Conservation (phyloP, 1,284 basidiomycete species). For the Ganoderma meredithae region DNA sequence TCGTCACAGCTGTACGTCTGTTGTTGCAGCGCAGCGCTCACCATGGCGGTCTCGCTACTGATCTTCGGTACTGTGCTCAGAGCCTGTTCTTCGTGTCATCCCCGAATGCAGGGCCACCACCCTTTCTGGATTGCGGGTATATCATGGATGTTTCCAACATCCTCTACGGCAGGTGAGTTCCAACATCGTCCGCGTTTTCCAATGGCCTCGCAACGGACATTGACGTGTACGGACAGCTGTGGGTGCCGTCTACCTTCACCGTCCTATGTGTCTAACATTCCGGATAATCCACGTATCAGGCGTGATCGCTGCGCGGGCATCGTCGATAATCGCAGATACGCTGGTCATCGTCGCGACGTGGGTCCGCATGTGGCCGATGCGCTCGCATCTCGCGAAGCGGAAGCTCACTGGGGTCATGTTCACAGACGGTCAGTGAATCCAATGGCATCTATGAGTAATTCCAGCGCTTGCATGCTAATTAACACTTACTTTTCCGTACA, state of each 20-base stretch:
- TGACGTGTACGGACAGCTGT: neutral
- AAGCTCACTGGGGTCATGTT: neutral
- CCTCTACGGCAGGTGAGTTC: neutral
- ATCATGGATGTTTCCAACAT: neutral
- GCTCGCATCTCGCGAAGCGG: neutral
- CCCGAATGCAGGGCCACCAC: neutral
- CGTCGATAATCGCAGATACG: neutral
- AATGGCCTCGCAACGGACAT: neutral
- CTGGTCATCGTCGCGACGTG: neutral
- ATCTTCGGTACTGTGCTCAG: neutral
- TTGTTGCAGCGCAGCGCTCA: neutral
- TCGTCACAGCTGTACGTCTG: neutral
- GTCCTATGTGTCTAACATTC: neutral
- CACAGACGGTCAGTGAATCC: neutral
- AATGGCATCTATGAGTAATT: too few relatives aligned
- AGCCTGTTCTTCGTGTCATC: neutral
- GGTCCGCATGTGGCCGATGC: slow-evolving; percentile 1
- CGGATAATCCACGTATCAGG: neutral
- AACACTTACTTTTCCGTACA: neutral
- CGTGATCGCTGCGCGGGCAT: neutral
- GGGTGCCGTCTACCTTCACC: neutral
- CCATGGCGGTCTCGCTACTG: neutral
- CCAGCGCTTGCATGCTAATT: too few relatives aligned
- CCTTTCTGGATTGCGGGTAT: neutral
- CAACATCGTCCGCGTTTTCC: neutral